Evolutionary conservation across 805 yeast genomes (phyloP).

Genomic region (Zygoascus ofunaensis): DNA sequence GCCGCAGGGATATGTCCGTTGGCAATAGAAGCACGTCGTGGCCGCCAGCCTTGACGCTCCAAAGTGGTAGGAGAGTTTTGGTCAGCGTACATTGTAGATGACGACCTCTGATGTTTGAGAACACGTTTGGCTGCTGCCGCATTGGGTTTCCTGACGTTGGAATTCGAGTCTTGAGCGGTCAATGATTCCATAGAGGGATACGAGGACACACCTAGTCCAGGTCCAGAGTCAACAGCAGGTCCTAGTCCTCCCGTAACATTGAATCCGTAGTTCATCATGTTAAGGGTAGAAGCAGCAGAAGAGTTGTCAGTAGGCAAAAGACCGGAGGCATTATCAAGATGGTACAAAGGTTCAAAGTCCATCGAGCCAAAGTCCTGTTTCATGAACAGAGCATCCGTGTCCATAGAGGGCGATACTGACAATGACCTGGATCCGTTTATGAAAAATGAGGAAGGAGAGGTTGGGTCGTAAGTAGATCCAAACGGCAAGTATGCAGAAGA

Average conservation of each 20-base stretch:
- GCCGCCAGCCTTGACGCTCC: conserved; percentile 13
- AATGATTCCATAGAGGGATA: too few species aligned
- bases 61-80: neutral
- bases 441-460: neutral
- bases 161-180: too few species aligned
- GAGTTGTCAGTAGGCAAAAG: conserved; percentile 7
- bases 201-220: neutral
- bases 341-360: neutral
- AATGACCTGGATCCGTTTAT: neutral
- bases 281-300: conserved; percentile 3
- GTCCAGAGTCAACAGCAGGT: too few species aligned
- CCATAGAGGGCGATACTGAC: neutral
- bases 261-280: neutral
- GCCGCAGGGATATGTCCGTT: conserved; percentile 19
- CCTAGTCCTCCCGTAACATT: too few species aligned
- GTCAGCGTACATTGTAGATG: neutral
- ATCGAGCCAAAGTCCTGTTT: neutral
- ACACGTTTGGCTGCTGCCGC: neutral
- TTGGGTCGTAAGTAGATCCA: neutral
- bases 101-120: conserved; percentile 7
- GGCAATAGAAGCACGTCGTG: conserved; percentile 20
- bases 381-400: neutral
- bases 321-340: neutral
- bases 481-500: neutral
- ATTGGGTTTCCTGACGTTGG: neutral